A percentile compares a stretch with the other conserved stretches of the same genome.
Evolutionary conservation across 768 basidiomycete genomes (phyloP).

Genomic region (Auricularia auricula-judae): DNA sequence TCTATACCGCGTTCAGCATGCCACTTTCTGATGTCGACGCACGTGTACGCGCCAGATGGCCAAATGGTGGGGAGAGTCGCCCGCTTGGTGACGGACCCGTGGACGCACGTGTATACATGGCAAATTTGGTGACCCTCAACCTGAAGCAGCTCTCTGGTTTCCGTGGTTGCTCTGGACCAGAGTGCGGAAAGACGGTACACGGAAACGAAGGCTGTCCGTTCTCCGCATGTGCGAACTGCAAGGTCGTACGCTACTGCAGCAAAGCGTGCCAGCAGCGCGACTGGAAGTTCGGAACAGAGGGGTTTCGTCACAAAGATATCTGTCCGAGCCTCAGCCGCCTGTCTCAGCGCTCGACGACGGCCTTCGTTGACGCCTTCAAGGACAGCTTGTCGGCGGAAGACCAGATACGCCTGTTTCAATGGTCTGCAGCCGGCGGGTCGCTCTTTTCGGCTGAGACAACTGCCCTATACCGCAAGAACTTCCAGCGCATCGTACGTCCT

Average conservation of each 20-base stretch:
- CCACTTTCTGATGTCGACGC: too few relatives aligned
- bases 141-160: background rate
- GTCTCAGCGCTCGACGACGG: background rate
- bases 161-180: background rate
- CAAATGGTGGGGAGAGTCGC: background rate
- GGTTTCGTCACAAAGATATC: background rate
- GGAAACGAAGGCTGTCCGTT: background rate
- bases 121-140: background rate
- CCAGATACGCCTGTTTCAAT: too few relatives aligned
- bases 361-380: too few relatives aligned
- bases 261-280: constrained; percentile 33
- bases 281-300: constrained; percentile 23
- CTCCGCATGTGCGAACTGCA: constrained; percentile 25
- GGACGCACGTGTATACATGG: background rate
- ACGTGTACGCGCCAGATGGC: too few relatives aligned
- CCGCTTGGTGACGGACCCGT: background rate
- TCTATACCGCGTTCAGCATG: too few relatives aligned
- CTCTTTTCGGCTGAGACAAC: too few relatives aligned
- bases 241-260: constrained; percentile 31
- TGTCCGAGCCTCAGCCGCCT: background rate
- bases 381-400: too few relatives aligned
- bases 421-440: too few relatives aligned
- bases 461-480: too few relatives aligned
- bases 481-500: too few relatives aligned
- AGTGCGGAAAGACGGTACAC: background rate